Evolutionary conservation across 768 basidiomycete species (phyloP), one percentile per base, ranked within the genome.

Genomic region (Boletus pseudo-olivaceus): DNA sequence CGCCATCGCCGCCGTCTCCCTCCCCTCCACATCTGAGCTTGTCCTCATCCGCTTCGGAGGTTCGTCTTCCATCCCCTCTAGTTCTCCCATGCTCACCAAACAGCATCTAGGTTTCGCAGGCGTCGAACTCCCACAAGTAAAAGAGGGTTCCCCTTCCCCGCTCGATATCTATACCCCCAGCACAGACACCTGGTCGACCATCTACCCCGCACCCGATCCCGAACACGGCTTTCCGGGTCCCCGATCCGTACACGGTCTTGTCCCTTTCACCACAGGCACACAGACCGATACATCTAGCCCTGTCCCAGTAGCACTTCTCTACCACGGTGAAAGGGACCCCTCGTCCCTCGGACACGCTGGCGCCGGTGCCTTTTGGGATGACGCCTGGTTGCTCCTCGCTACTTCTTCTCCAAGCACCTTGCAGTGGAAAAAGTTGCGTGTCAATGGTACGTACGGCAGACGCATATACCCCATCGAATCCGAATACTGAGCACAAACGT

Each of bases 31-130:
- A 5, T 27, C 55, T 5, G 59, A 58, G 9, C 53, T 60, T 17
- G 65, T 71, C 10, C 64, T 76, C 30, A 45, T 77, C 29, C 71
- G 76, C 5, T 78, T 72, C 54, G 77, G 73, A 19, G 71, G 72
- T 71, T 20, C 0, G 52, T 41, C 5, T 53, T 7, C 15, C 8
- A 0, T 12, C 19, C 9, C 7, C 7, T 4, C 0, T 2, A 9
- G 0, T 27, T 6, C 1, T 1, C 0, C 5, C 15, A 7, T 12
- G 2, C n/a, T 43, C 47, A 53, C 26, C 0, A n/a, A 1, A 5
- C 3, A 10, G 7, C 44, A 17, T 9, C 4, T 45, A 72, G 74
- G 74, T 19, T 75, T 74, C 40, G 65, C 69, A 7, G 74, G 73
- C 4, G 51, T 70, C 35, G 67, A 77, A 49, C 65, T 77, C 8